Conservation (phyloP, 2,329 filamentous ascomycete genomes). For the Metarhizium anisopliae region DNA sequence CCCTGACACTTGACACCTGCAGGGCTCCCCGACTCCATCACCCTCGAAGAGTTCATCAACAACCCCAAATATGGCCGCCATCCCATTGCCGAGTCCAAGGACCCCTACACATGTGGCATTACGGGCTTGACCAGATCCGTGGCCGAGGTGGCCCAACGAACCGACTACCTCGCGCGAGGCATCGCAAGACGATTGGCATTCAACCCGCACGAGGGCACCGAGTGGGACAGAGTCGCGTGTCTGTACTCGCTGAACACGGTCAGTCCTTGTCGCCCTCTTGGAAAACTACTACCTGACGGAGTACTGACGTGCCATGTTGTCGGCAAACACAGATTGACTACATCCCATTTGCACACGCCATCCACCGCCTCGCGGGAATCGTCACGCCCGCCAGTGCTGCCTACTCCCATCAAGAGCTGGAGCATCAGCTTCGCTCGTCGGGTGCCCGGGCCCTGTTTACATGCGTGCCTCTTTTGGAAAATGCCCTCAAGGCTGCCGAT, state of each 20-base stretch:
- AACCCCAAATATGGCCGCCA: constrained; percentile 61
- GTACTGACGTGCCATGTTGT: neutral
- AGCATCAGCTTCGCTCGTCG: constrained; percentile 62
- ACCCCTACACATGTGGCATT: constrained; percentile 70
- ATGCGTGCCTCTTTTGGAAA: constrained; percentile 55
- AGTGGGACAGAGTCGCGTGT: constrained; percentile 74
- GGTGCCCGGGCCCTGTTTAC: constrained; percentile 64
- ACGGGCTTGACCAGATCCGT: constrained; percentile 59
- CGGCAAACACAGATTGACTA: constrained; percentile 54
- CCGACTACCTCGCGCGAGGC: constrained; percentile 58
- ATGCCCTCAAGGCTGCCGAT: constrained; percentile 54
- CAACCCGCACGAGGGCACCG: constrained; percentile 57
- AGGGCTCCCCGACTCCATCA: constrained; percentile 63
- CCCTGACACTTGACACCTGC: constrained; percentile 7
- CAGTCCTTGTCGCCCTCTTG: constrained; percentile 15
- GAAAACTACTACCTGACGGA: neutral
- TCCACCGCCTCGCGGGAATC: constrained; percentile 67
- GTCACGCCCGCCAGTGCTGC: constrained; percentile 67
- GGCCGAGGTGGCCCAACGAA: constrained; percentile 53
- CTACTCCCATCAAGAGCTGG: constrained; percentile 60
- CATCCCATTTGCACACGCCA: constrained; percentile 61
- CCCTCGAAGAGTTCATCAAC: constrained; percentile 69
- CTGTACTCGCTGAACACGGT: constrained; percentile 78
- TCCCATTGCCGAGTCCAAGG: constrained; percentile 51
- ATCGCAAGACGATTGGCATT: constrained; percentile 65